Evolutionary conservation across 768 basidiomycete genomes (phyloP), one percentile per base, ranked within the genome.

Genomic region (Hygrophoropsis aurantiaca): DNA sequence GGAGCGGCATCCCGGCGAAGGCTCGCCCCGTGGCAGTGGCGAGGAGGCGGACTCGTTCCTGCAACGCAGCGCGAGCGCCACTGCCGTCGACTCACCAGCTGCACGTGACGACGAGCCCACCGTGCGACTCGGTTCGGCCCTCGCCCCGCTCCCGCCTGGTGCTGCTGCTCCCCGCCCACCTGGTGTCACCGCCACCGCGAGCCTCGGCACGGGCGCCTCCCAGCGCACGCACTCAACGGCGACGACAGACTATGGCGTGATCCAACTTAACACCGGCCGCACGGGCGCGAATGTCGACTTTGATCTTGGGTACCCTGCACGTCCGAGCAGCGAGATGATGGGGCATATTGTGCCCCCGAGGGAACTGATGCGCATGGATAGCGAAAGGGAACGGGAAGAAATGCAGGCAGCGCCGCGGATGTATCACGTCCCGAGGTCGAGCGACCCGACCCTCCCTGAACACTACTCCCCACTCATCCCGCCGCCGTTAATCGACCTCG

Each of bases 1-100:
- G 18, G 67, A 58, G 18, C 68, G 69, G 24, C 58, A 70, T 3
- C 70, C 73, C 10, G 85, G 82, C n/a, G 81, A 86, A 62, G 84
- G 84, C 26, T 81, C 81, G 20, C 84, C 86, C 1, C 73, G 84
- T 9, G 74, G 75, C 24, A 87, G 83, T 41, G 86, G 86, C 5
- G 85, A 85, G 57, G 86, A 87, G 60, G 70, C 65, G 3, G 85
- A 86, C 56, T 72, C 86, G 0, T 85, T 87, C 71, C 69, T 85
- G 4, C 75, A 70, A 43, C 68, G 62, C 1, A 70, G 69, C 48
- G 52, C 53, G 15, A 50, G 52, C 8, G 63, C 52, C 3, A 47
- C 53, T 0, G 49, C 53, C 34, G 59, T 52, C 33, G n/a, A 34
- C 35, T 18, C 30, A 19, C 7, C 19, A 33, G n/a, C n/a, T 37